Evolutionary conservation across 148 eudicot genomes (phyloP), one percentile per base, ranked within the genome.

Genomic region (Spergularia marina): DNA sequence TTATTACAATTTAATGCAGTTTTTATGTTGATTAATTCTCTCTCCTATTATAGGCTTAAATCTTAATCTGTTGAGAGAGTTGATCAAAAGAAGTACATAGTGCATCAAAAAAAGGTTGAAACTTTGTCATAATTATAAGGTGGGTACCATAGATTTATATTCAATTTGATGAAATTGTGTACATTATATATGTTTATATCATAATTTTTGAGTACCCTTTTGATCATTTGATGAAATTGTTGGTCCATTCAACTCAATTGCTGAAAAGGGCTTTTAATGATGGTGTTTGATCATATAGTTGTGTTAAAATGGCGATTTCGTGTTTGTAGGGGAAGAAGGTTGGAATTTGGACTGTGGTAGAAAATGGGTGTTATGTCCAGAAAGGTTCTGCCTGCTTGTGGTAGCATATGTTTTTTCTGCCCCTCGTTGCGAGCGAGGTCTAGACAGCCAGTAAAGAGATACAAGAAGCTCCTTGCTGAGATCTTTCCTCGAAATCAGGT

Each of bases 281-380:
- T 54, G 57, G 60, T 60, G 5, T 63, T 70, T 74, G 81, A 82
- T 78, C 62, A 55, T 73, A 30, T 30, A 30, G 36, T 30, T 30
- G 36, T 62, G 78, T 39, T 56, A 17, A 41, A 73, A 57, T 64
- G 60, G 25, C 62, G 58, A 61, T 60, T 77, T 73, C 12, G 44
- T 60, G 52, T 68, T 77, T 34, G 7, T 47, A 69, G 74, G 55
- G 25, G 30, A 62, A 75, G 78, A 74, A 71, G 70, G 13, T 70
- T 74, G 65, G 21, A 63, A 69, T 69, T 23, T 30, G 6, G 18
- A 47, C 16, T 70, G 70, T 55, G 10, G 81, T 70, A 74, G 74
- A 78, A 74, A 56, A 92, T 92, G 98, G 98, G 97, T 87, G 93
- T 90, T 82, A 89, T 92, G 91, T 92, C 98, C 58, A 87, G 98